Evolutionary conservation across 2,329 filamentous ascomycete species (phyloP).

Genomic region (Lachnellula occidentalis): DNA sequence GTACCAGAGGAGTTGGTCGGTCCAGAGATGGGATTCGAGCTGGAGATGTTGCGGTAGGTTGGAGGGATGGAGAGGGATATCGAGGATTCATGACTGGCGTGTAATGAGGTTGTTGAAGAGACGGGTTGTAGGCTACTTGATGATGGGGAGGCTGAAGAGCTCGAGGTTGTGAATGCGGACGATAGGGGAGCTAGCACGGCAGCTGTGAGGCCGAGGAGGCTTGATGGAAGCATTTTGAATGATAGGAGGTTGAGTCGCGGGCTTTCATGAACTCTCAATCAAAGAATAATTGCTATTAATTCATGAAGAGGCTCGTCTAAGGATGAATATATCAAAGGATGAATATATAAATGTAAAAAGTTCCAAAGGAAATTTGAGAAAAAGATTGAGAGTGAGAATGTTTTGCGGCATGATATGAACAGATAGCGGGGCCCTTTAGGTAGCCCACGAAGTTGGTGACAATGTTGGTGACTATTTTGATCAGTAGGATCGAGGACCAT

Average conservation of each 20-base stretch:
- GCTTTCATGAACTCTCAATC: background rate
- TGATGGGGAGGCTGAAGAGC: background rate
- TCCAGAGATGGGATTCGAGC: background rate
- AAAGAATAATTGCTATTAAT: too few relatives aligned
- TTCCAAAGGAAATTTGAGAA: too few relatives aligned
- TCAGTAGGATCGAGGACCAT: background rate
- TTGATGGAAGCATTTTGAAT: conserved; percentile 4
- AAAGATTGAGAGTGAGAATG: background rate
- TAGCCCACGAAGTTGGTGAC: background rate
- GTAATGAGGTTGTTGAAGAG: background rate
- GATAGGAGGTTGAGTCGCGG: background rate
- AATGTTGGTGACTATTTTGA: background rate
- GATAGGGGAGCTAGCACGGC: too few relatives aligned
- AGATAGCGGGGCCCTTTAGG: background rate
- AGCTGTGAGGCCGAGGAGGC: background rate
- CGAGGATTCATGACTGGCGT: background rate
- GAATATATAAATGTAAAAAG: too few relatives aligned
- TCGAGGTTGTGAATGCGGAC: too few relatives aligned
- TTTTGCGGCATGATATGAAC: background rate
- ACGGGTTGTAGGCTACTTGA: background rate
- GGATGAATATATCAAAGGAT: too few relatives aligned
- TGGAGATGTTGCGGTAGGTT: background rate
- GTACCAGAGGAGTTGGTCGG: background rate
- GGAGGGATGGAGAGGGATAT: background rate
- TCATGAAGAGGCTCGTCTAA: too few relatives aligned